Evolutionary conservation across 2,329 filamentous ascomycete genomes (phyloP), one percentile per base, ranked within the genome.

Genomic region (Talaromyces sp.): DNA sequence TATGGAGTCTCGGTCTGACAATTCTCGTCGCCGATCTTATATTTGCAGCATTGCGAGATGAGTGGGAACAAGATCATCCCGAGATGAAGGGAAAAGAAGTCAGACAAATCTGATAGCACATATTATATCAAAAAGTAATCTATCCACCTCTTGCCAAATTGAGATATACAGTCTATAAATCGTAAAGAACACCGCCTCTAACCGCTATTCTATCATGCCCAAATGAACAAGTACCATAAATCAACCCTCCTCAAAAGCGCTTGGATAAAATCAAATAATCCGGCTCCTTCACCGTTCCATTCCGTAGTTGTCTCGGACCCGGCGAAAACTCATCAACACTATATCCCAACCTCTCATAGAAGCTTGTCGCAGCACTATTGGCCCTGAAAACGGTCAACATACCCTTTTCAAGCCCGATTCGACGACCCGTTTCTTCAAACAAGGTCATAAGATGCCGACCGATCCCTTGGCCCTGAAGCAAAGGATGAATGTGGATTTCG

Each of bases 1-100:
- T 99, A 0, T 99, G 95, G 95, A 96, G 92, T 74, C 78, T 99
- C 27, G 95, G 92, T 0, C 84, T 96, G 70, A 93, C 93, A 43
- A 84, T 99, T 68, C 81, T 99, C 35, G 86, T 98, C 7, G 92
- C 91, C 11, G 95, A 99, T 75, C 84, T 92, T 62, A 83, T 97
- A 2, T 98, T 96, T 79, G 93, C 95, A 0, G 88, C 93, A 6
- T 81, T 99, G 67, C 83, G 95, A 66, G 95, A 99, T 72, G 95
- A 99, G 77, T 93, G 93, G 89, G 95, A 99, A 77, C 86, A 92
- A 5, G 92, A 97, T 74, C 83, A 94, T 69, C 95, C 95, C 0
- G 94, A 97, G 71, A 90, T 95, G 85, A 89, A 86, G 66, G 95
- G 93, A 59, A 94, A 94, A 78, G 92, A 96, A 69, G 89, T 93